Conservation (phyloP, 1,139 yeast genomes). For the Kazachstania sp. region DNA sequence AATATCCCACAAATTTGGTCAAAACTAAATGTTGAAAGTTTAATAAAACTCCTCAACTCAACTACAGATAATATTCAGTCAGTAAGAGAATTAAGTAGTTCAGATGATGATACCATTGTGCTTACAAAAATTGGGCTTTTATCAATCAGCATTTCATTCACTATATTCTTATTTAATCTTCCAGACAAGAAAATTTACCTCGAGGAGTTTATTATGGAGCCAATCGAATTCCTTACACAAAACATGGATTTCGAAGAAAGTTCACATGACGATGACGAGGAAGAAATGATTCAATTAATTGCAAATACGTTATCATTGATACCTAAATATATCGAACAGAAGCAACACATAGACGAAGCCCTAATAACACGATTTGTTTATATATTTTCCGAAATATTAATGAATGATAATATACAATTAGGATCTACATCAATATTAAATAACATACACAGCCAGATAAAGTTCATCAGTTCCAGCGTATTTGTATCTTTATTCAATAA, state of each 20-base stretch:
- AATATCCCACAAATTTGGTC: constrained; percentile 11
- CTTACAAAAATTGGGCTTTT: constrained; percentile 29
- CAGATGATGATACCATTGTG: constrained; percentile 1
- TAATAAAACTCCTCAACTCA: constrained; percentile 13
- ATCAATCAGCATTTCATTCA: constrained; percentile 37
- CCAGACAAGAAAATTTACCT: constrained; percentile 38
- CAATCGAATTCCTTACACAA: constrained; percentile 36
- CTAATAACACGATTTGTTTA: constrained; percentile 24
- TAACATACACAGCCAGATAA: constrained; percentile 22
- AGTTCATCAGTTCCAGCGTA: constrained; percentile 33
- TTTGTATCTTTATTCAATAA: constrained; percentile 40
- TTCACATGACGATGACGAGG: constrained; percentile 2
- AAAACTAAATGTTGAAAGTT: constrained; percentile 7
- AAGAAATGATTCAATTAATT: constrained; percentile 7
- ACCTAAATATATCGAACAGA: constrained; percentile 18
- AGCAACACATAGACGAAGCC: constrained; percentile 26
- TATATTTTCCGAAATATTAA: constrained; percentile 25
- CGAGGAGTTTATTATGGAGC: constrained; percentile 38
- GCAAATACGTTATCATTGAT: constrained; percentile 15
- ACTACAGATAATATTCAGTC: constrained; percentile 16
- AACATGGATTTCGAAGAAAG: neutral
- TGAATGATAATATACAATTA: constrained; percentile 16
- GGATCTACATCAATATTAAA: constrained; percentile 10
- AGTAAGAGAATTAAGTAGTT: neutral
- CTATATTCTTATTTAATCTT: constrained; percentile 36